Conservation (phyloP, 169 alveolate genomes). For the Theileria annulata region DNA sequence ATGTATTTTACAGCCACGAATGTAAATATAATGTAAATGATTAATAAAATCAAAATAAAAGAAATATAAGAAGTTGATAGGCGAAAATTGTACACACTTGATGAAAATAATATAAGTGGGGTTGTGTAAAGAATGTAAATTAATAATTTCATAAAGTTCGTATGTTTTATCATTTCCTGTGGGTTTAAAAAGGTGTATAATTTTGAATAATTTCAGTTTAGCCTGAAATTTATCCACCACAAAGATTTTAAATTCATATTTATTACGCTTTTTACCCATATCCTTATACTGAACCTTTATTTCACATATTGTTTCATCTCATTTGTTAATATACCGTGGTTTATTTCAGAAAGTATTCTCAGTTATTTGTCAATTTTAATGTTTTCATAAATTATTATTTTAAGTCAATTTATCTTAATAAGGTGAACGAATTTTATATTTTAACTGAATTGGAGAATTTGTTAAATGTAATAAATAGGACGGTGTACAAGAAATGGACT, state of each 20-base stretch:
- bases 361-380: neutral
- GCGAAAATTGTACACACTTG: conserved; percentile 4
- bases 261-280: neutral
- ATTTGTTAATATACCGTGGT: neutral
- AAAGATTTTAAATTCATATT: too few relatives aligned
- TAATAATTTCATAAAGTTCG: neutral
- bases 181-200: neutral
- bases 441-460: neutral
- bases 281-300: neutral
- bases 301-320: neutral
- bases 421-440: neutral
- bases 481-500: conserved; percentile 48
- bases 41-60: neutral
- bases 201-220: neutral
- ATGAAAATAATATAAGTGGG: neutral
- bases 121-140: conserved; percentile 8
- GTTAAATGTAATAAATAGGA: neutral
- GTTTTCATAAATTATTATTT: neutral
- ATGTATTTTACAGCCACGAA: neutral
- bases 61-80: neutral
- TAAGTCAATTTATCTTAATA: neutral
- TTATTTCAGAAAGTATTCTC: too few relatives aligned
- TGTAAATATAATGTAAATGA: neutral
- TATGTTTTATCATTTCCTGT: neutral
- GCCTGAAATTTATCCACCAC: neutral